phyloP scores from a whole-genome alignment of 2,329 filamentous ascomycete genomes.

The Daldinia sp. region DNA sequence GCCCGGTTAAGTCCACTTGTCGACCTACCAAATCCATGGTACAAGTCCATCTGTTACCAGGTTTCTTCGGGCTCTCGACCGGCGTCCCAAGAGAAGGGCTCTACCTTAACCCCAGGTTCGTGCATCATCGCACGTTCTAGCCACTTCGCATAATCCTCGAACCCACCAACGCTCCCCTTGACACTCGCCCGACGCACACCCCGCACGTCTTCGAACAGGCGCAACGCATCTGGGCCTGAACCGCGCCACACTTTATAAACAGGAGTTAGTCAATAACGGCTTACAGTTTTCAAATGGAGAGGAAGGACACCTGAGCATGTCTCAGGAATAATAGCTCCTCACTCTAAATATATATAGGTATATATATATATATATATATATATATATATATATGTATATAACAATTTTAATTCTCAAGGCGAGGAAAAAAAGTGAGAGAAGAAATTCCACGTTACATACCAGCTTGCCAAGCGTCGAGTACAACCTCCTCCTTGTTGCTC shows the following conservation, averaged over 20 bases:
- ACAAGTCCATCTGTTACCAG: neutral
- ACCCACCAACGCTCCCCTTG: conserved; percentile 56
- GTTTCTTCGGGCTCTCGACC: neutral
- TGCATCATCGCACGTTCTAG: conserved; percentile 55
- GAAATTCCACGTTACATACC: conserved; percentile 11
- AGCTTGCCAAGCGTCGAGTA: conserved; percentile 56
- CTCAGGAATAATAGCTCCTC: too few relatives aligned
- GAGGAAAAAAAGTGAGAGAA: neutral
- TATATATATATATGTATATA: too few relatives aligned
- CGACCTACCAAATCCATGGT: too few relatives aligned
- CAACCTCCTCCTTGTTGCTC: conserved; percentile 55
- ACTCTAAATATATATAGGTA: too few relatives aligned
- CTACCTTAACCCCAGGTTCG: conserved; percentile 19
- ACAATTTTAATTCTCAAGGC: neutral
- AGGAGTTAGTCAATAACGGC: neutral
- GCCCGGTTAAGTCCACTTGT: too few relatives aligned
- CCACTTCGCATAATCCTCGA: conserved; percentile 59
- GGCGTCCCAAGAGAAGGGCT: conserved; percentile 35
- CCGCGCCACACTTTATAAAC: conserved; percentile 50
- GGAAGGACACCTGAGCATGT: too few relatives aligned
- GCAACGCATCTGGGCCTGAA: conserved; percentile 54
- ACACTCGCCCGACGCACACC: conserved; percentile 55
- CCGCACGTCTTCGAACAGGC: conserved; percentile 58
- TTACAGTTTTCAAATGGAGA: neutral
- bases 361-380: too few relatives aligned